Evolutionary conservation across 1,139 yeast species (phyloP).

Genomic region (Zygoascus sp.): DNA sequence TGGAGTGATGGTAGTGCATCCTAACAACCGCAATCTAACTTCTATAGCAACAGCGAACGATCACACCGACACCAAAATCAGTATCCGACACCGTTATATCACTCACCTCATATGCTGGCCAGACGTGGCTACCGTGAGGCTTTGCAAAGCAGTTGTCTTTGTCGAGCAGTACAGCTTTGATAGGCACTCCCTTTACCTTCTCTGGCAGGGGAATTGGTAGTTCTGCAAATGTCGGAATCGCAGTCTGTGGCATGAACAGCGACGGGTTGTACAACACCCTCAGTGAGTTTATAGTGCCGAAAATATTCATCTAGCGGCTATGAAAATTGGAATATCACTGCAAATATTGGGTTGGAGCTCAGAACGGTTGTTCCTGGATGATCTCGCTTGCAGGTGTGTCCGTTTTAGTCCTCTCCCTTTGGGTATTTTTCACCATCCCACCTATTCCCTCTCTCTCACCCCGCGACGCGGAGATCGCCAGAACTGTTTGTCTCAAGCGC

Average conservation of each 20-base stretch:
- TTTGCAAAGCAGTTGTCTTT: slow-evolving; percentile 94
- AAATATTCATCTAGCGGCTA: slow-evolving; percentile 20
- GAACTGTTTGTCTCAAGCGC: too few species aligned
- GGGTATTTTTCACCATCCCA: neutral
- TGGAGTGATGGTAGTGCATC: too few species aligned
- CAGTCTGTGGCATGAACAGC: slow-evolving; percentile 63
- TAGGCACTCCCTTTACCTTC: slow-evolving; percentile 29
- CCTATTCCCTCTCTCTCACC: too few species aligned
- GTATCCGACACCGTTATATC: too few species aligned
- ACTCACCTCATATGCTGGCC: slow-evolving; percentile 59
- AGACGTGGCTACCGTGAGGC: slow-evolving; percentile 74
- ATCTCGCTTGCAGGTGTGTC: too few species aligned
- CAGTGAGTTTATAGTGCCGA: slow-evolving; percentile 39
- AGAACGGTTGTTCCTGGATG: too few species aligned
- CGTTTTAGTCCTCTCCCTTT: too few species aligned
- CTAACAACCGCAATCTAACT: neutral
- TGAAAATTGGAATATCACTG: neutral
- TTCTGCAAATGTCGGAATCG: slow-evolving; percentile 62
- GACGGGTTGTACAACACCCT: slow-evolving; percentile 60
- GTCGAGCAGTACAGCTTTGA: slow-evolving; percentile 81
- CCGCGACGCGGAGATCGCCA: too few species aligned
- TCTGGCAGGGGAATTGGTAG: slow-evolving; percentile 42
- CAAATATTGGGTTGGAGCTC: neutral
- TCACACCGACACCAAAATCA: too few species aligned
- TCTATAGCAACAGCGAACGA: neutral